Evolutionary conservation across 371 early-diverging fungal genomes (phyloP).

Genomic region (Blakeslea trispora): DNA sequence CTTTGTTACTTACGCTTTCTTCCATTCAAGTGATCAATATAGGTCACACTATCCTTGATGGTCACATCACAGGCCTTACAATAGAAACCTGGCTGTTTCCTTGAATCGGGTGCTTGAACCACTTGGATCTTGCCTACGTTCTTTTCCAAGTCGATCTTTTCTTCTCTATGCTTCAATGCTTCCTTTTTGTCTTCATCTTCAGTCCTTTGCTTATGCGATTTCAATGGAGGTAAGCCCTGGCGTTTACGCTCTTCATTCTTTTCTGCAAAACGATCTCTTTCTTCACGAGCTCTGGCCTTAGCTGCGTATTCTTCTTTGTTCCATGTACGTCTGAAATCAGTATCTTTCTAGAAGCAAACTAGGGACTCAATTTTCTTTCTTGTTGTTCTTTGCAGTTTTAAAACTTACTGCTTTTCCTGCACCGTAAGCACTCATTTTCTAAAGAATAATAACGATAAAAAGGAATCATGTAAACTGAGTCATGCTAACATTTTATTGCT

Average conservation of each 20-base stretch:
- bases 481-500: too few relatives aligned
- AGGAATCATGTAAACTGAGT: too few relatives aligned
- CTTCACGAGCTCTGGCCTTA: constrained; percentile 53
- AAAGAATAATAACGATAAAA: too few relatives aligned
- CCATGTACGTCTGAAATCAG: constrained; percentile 68
- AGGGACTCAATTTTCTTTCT: too few relatives aligned
- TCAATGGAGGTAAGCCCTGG: constrained; percentile 38
- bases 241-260: constrained; percentile 45
- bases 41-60: constrained; percentile 84
- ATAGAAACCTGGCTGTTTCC: constrained; percentile 87
- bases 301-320: constrained; percentile 62
- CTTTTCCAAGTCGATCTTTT: constrained; percentile 66
- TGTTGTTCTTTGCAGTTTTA: too few relatives aligned
- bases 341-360: constrained; percentile 40
- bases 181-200: constrained; percentile 36
- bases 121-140: constrained; percentile 85
- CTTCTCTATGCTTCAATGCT: constrained; percentile 45
- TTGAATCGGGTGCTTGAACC: constrained; percentile 59
- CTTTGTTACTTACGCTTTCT: constrained; percentile 80
- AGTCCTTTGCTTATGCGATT: constrained; percentile 28
- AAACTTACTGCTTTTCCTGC: too few relatives aligned
- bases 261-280: constrained; percentile 37
- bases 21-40: constrained; percentile 91
- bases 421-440: too few relatives aligned
- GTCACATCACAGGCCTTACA: constrained; percentile 88